phyloP scores from a whole-genome alignment of 176 grass and related monocot genomes.

The Tillandsia leiboldiana region DNA sequence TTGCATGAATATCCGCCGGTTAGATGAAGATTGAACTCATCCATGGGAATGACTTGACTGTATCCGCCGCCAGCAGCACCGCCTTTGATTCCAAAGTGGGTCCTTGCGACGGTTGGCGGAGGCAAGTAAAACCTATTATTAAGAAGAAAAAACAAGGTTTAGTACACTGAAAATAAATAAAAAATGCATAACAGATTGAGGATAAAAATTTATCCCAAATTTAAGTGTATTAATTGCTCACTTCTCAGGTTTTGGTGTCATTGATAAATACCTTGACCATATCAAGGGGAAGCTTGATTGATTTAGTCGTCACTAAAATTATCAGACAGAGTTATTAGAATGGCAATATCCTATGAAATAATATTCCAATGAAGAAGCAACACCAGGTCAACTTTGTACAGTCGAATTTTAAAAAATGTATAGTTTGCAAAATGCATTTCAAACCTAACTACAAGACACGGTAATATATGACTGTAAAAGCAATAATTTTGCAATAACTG shows the following conservation, averaged over 20 bases:
- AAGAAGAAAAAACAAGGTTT: constrained; percentile 5
- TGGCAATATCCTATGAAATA: too few species aligned
- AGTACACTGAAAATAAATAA: background rate
- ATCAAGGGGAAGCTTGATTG: background rate
- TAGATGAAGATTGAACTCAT: constrained; percentile 98
- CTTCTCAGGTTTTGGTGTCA: too few species aligned
- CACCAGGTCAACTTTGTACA: too few species aligned
- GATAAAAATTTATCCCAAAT: background rate
- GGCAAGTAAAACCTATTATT: constrained; percentile 74
- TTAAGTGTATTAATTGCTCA: background rate
- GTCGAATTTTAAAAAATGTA: too few species aligned
- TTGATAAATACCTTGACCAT: too few species aligned
- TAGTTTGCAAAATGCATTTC: too few species aligned
- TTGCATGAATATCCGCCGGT: constrained; percentile 97
- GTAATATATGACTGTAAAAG: too few species aligned
- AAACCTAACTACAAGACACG: too few species aligned
- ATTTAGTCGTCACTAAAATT: too few species aligned
- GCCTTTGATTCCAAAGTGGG: constrained; percentile 94
- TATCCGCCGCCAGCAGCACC: constrained; percentile 97
- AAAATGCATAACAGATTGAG: background rate
- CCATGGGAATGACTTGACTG: constrained; percentile 99
- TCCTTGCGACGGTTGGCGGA: constrained; percentile 93
- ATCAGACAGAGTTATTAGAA: too few species aligned
- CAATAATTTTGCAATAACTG: too few species aligned
- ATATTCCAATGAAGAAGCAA: too few species aligned